A percentile compares a stretch with the other conserved stretches of the same genome.
These are phyloP conservation scores for Ilyonectria destructans DNA, from an alignment of 2,329 filamentous ascomycete genomes.

Conservation along the genomic window DNA sequence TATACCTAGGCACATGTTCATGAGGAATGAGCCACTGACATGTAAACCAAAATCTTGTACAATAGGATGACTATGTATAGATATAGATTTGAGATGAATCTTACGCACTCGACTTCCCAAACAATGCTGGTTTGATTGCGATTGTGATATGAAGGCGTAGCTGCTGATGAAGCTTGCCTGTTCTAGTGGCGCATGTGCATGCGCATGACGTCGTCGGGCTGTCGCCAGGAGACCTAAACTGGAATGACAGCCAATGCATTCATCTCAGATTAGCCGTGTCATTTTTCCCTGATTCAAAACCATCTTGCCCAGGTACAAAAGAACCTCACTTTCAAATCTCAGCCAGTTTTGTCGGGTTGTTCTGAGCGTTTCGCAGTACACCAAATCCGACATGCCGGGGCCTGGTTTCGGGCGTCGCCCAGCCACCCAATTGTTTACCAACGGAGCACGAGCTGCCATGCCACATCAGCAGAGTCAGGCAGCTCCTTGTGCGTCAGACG, in stretches of 20 bases:
- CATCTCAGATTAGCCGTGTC: not conserved
- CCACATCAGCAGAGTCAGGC: constrained; percentile 33
- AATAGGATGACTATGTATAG: constrained; percentile 13
- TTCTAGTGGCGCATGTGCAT: not conserved
- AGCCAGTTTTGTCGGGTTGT: not conserved
- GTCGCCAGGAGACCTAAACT: constrained; percentile 35
- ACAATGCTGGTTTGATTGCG: not conserved
- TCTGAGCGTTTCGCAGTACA: not conserved
- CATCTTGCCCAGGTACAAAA: not conserved
- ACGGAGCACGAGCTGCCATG: constrained; percentile 39
- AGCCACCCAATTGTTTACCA: constrained; percentile 50
- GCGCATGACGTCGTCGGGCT: constrained; percentile 31
- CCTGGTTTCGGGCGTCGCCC: constrained; percentile 36
- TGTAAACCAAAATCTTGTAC: constrained; percentile 35
- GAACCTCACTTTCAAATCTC: not conserved
- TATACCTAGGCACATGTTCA: constrained; percentile 37
- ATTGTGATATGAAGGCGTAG: constrained; percentile 1
- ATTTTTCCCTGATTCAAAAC: not conserved
- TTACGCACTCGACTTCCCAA: not conserved
- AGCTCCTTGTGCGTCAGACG: constrained; percentile 20
- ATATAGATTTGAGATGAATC: not conserved
- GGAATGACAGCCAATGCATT: constrained; percentile 4
- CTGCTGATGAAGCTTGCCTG: constrained; percentile 21
- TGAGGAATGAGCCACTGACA: constrained; percentile 30
- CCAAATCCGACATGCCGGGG: not conserved